Evolutionary conservation across 495 filamentous ascomycete species (phyloP), one percentile per base, ranked within the genome.

Genomic region (Niebla homalea): DNA sequence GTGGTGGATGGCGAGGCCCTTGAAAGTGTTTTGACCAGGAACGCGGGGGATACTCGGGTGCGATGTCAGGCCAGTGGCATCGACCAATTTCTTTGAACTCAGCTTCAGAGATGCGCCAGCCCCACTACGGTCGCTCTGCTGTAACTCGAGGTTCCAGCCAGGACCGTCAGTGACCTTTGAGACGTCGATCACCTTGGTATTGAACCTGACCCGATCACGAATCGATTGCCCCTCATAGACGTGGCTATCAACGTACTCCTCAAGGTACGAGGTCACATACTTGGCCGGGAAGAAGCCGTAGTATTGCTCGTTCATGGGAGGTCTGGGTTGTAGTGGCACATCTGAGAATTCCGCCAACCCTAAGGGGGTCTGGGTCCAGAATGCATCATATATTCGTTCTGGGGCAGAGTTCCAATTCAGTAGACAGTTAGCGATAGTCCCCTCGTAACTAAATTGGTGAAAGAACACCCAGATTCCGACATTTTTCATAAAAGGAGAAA

Each of bases 191-290:
- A 71, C 68, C 16, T 53, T 23, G 15, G 53, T 50, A 29, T 58
- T 56, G 53, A 67, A 60, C 11, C 20, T 43, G 20, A 69, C 60
- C 36, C 67, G 51, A 36, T 64, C 52, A 18, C 57, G 51, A 14
- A 71, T 29, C 14, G 57, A 54, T 26, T 46, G 51, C 18, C 60
- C 62, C 18, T 50, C 47, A 46, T 66, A 67, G 8, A 46, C 32
- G 40, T 67, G 61, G 25, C 40, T 46, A 40, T 64, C 55, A 19
- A 71, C 44, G 49, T 73, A 73, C 16, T 62, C 50, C 42, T 68
- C 62, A 19, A 72, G 62, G 53, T 73, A 72, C 32, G 59, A 25
- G 5, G 70, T 66, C 16, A 66, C 57, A 51, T 69, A 58, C 40
- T 63, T 63, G 4, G 70, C 66, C 26, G 57, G 51, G 49, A 68